These are phyloP conservation scores for Podospora pseudopauciseta DNA, from an alignment of 495 filamentous ascomycete species.

Conservation along the genomic window DNA sequence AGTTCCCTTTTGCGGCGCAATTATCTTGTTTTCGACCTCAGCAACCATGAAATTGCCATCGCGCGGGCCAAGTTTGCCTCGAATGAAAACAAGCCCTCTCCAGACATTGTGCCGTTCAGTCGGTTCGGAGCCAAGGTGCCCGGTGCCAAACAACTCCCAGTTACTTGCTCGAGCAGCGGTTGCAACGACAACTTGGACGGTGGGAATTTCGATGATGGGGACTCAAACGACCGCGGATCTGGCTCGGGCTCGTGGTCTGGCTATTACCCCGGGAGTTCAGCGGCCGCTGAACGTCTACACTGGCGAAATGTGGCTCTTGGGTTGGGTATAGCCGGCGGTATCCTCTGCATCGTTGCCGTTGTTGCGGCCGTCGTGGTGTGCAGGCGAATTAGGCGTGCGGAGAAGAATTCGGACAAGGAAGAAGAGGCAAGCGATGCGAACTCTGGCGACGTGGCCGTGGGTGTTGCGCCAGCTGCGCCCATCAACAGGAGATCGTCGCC, in stretches of 20 bases:
- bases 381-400: constrained; percentile 9
- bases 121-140: constrained; percentile 30
- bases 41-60: constrained; percentile 70
- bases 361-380: constrained; percentile 18
- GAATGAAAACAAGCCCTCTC: constrained; percentile 11
- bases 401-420: constrained; percentile 4
- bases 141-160: constrained; percentile 21
- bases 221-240: background rate
- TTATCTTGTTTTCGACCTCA: constrained; percentile 80
- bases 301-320: constrained; percentile 23
- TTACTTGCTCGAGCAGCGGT: background rate
- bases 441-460: background rate
- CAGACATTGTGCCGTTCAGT: constrained; percentile 31
- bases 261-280: background rate
- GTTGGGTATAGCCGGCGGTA: constrained; percentile 20
- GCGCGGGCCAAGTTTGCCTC: constrained; percentile 71
- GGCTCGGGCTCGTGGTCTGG: background rate
- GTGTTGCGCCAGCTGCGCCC: background rate
- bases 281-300: background rate
- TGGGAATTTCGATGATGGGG: background rate
- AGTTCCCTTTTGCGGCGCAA: constrained; percentile 80
- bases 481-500: background rate
- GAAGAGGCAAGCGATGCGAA: background rate
- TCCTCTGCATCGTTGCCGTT: constrained; percentile 12
- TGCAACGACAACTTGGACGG: background rate